Evolutionary conservation across 192 early-diverging fungal species (phyloP), one percentile per base, ranked within the genome.

Genomic region (Mortierella claussenii): DNA sequence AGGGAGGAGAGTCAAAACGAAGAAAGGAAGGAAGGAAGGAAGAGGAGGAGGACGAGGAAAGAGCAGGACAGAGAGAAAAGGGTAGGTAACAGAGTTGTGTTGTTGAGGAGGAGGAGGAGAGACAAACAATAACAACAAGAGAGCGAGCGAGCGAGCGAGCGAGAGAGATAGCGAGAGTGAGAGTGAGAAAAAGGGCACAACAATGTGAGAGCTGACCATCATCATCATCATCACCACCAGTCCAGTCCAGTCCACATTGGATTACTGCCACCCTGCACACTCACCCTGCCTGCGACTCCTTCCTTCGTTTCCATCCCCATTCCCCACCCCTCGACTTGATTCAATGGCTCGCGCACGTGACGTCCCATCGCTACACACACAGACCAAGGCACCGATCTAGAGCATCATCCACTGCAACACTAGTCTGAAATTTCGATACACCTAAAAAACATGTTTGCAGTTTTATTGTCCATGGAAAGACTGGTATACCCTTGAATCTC

Each of bases 1-100:
- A 21, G 23, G 47, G 23, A 5, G 23, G 21, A 8, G 21, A 51
- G 49, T n/a, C n/a, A n/a, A n/a, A n/a, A 24, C 7, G 12, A 27
- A 28, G 50, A 11, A 30, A 31, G 49, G 27, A 8, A 55, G 15
- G 11, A 23, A 36, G n/a, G 34, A 21, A 36, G 53, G 15, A 33
- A 55, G 32, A 55, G 28, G 33, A 36, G 34, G n/a, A n/a, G n/a
- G 28, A 17, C 3, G 28, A 51, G 24, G 10, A 42, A 30, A 57
- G 42, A 44, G 55, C 7, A 23, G 24, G 31, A 57, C 40, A 57
- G 46, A 47, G 46, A 23, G 21, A 20, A 13, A n/a, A 48, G 46
- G 37, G 37, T 40, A 40, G 37, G 37, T 40, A 40, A 40, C 7
- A 40, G 37, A 40, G 13, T 40, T 40, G 7, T 40, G 7, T 10